phyloP scores from a whole-genome alignment of 2,329 filamentous ascomycete genomes.

The Scytalidium lignicola region DNA sequence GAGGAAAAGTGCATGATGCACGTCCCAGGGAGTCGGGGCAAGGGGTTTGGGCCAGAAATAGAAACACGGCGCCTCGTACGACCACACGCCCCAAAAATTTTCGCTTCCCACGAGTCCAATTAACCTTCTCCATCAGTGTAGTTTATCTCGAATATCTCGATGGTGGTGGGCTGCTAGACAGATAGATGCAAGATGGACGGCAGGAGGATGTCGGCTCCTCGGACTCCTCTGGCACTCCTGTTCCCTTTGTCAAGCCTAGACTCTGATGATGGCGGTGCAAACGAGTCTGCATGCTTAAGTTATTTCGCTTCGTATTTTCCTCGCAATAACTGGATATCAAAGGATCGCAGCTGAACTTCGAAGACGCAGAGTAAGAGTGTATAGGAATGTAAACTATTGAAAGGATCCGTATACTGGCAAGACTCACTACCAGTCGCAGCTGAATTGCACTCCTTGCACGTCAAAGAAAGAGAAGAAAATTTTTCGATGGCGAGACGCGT shows the following conservation, averaged over 20 bases:
- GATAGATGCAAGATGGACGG: background rate
- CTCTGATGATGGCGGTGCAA: background rate
- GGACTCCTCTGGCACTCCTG: background rate
- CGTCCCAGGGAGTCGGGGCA: constrained; percentile 1
- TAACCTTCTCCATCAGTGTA: background rate
- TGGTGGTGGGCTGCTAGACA: background rate
- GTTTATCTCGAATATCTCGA: background rate
- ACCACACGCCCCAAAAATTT: background rate
- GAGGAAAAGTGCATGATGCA: constrained; percentile 5
- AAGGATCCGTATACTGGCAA: background rate
- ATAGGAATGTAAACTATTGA: background rate
- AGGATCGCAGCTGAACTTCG: background rate
- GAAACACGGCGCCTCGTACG: background rate
- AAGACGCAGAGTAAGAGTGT: background rate
- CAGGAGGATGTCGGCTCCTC: background rate
- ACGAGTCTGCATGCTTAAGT: background rate
- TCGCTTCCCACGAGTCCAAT: background rate
- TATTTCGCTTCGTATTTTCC: background rate
- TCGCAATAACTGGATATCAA: background rate
- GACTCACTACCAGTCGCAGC: background rate
- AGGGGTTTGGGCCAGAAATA: background rate
- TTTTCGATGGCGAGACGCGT: background rate
- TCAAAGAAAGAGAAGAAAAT: background rate
- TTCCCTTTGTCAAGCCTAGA: background rate
- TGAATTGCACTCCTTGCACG: background rate